Evolutionary conservation across 2,329 filamentous ascomycete genomes (phyloP), one percentile per base, ranked within the genome.

Genomic region (Aspergillus melleus): DNA sequence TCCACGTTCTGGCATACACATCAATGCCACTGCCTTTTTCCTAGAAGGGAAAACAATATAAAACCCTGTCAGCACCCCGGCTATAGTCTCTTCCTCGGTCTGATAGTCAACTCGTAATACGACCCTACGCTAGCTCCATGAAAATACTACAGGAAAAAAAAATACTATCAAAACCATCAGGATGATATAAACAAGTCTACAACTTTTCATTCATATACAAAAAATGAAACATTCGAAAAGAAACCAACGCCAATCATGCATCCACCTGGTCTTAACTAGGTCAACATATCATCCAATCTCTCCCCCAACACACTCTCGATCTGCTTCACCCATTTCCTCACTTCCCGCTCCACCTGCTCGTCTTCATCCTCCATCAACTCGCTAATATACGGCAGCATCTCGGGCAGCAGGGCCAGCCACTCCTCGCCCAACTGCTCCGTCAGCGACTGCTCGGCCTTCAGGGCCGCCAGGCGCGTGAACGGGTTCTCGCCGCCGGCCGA

Each of bases 301-400:
- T 98, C 94, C 5, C 95, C 95, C 55, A 98, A 79, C 30, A 96
- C 89, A 51, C 86, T 88, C 78, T 98, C 94, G 72, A 99, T 96
- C 77, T 88, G 88, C 72, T 89, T 85, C 68, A 98, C 95, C 94
- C 95, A 97, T 70, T 87, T 83, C 72, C 93, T 86, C 42, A 92
- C 94, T 80, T 96, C 93, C 71, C 87, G 83, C 80, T 99, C 95
- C 24, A 99, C 94, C 29, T 84, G 83, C 79, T 98, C 95, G 72
- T 98, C 93, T 67, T 98, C 95, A 74, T 99, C 95, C 73, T 99
- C 95, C 79, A 96, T 90, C 70, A 96, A 76, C 80, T 99, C 95
- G 70, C 91, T 96, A 68, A 99, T 96, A 65, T 94, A 91, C 20
- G 96, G 94, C 74, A 99, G 79, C 90, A 97, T 98, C 83, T 99